Evolutionary conservation across 176 grass and related monocot species (phyloP).

Genomic region (Dactylis glomerata): DNA sequence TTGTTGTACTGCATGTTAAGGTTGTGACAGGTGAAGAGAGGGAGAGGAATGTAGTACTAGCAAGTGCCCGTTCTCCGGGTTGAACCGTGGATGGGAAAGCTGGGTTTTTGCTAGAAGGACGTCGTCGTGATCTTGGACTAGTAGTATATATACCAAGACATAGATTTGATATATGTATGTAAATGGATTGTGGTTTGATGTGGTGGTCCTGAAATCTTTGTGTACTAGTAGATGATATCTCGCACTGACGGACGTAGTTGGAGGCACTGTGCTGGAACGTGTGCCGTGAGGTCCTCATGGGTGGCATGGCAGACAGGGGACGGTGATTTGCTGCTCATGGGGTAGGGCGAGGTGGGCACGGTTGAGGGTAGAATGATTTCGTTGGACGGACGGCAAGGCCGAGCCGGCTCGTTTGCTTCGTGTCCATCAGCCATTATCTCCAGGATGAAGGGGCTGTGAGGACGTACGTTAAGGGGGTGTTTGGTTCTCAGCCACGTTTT

Average conservation of each 20-base stretch:
- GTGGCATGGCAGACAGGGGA: slow-evolving; percentile 1
- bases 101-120: slow-evolving; percentile 40
- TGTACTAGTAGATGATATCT: neutral
- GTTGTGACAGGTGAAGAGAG: neutral
- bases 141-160: slow-evolving; percentile 12
- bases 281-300: slow-evolving; percentile 1
- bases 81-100: slow-evolving; percentile 27
- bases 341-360: neutral
- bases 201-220: neutral
- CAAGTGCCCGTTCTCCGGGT: slow-evolving; percentile 13
- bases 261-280: slow-evolving; percentile 10
- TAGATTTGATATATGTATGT: slow-evolving; percentile 17
- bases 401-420: neutral
- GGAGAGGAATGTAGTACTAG: neutral
- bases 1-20: slow-evolving; percentile 22
- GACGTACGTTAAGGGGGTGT: too few species aligned
- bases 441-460: too few species aligned
- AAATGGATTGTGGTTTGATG: slow-evolving; percentile 10
- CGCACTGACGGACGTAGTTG: neutral
- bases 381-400: neutral
- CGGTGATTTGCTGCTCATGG: neutral
- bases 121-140: slow-evolving; percentile 14
- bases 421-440: neutral
- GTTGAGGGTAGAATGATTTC: neutral
- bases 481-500: too few species aligned